Conservation (phyloP, 768 basidiomycete genomes). For the Thelephora ganbajun region DNA sequence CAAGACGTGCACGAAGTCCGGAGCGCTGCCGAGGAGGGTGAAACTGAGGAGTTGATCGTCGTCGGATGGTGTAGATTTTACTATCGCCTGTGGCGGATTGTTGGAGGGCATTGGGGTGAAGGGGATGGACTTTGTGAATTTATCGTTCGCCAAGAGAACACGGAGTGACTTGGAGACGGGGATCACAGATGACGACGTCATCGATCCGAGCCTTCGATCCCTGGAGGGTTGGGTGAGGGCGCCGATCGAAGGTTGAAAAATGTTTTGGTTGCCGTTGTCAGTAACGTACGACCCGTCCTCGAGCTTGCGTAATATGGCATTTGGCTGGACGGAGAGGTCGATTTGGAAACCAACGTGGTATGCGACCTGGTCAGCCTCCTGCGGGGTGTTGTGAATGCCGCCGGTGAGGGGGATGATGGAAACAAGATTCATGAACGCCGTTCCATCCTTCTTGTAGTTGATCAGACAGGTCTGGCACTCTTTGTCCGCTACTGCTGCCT, state of each 20-base stretch:
- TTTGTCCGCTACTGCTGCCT: slow-evolving; percentile 54
- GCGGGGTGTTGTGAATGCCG: slow-evolving; percentile 27
- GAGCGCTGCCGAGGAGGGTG: slow-evolving; percentile 43
- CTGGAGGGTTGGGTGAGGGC: slow-evolving; percentile 8
- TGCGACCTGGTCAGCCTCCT: slow-evolving; percentile 56
- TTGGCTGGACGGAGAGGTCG: slow-evolving; percentile 79
- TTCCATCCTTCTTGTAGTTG: slow-evolving; percentile 80
- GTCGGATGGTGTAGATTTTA: slow-evolving; percentile 12
- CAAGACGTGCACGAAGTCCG: slow-evolving; percentile 83
- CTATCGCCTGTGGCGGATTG: slow-evolving; percentile 4
- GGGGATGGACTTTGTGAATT: slow-evolving; percentile 34
- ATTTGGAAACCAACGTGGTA: slow-evolving; percentile 96
- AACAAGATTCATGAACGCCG: slow-evolving; percentile 84
- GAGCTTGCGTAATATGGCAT: slow-evolving; percentile 67
- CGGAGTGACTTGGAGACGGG: slow-evolving; percentile 41
- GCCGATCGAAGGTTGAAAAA: slow-evolving; percentile 7
- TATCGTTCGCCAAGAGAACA: slow-evolving; percentile 28
- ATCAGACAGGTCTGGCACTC: slow-evolving; percentile 82
- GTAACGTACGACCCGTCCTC: slow-evolving; percentile 64
- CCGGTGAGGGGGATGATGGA: slow-evolving; percentile 79
- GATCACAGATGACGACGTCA: slow-evolving; percentile 11
- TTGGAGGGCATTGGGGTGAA: slow-evolving; percentile 10
- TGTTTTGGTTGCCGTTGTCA: slow-evolving; percentile 30
- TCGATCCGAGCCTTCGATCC: slow-evolving; percentile 19
- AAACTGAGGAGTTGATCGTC: slow-evolving; percentile 37